A percentile compares a stretch with the other conserved stretches of the same genome.
Conservation (phyloP, 2,329 filamentous ascomycete species). For the Penicillium janthinellum region DNA sequence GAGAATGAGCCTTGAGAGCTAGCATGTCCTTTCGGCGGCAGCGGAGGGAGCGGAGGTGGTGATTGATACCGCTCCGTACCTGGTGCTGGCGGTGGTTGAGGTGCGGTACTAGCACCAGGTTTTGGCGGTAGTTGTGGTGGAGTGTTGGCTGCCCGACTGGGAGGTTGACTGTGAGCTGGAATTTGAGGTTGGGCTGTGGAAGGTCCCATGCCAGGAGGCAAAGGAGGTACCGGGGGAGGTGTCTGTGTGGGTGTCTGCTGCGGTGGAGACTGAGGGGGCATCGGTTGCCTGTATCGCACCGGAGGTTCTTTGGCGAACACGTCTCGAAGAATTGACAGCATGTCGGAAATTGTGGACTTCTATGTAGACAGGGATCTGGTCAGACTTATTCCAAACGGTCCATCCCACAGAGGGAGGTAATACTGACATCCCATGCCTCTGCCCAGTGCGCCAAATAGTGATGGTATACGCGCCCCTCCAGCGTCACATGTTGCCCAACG, state of each 20-base stretch:
- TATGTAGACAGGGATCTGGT: slow-evolving; percentile 27
- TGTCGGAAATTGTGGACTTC: slow-evolving; percentile 83
- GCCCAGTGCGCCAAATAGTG: slow-evolving; percentile 91
- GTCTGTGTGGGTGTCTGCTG: slow-evolving; percentile 47
- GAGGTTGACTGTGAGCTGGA: slow-evolving; percentile 33
- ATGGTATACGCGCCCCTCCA: slow-evolving; percentile 91
- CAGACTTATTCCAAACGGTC: neutral
- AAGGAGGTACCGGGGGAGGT: slow-evolving; percentile 67
- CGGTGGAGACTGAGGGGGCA: slow-evolving; percentile 36
- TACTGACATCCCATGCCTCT: slow-evolving; percentile 84
- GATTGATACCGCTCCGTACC: slow-evolving; percentile 32
- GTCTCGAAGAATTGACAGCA: slow-evolving; percentile 78
- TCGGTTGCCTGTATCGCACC: slow-evolving; percentile 68
- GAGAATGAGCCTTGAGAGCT: slow-evolving; percentile 16
- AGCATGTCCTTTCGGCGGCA: slow-evolving; percentile 39
- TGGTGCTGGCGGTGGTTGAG: slow-evolving; percentile 19
- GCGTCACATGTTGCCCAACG: slow-evolving; percentile 91
- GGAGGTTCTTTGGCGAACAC: slow-evolving; percentile 95
- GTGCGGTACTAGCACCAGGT: slow-evolving; percentile 27
- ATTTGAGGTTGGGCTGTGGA: slow-evolving; percentile 26
- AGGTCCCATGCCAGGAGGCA: slow-evolving; percentile 64
- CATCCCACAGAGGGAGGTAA: neutral
- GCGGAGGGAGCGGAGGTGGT: slow-evolving; percentile 40
- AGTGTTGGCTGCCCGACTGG: slow-evolving; percentile 19
- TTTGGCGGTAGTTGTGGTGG: slow-evolving; percentile 45